Conservation (phyloP, 768 basidiomycete genomes). For the Leccinum imitatum region DNA sequence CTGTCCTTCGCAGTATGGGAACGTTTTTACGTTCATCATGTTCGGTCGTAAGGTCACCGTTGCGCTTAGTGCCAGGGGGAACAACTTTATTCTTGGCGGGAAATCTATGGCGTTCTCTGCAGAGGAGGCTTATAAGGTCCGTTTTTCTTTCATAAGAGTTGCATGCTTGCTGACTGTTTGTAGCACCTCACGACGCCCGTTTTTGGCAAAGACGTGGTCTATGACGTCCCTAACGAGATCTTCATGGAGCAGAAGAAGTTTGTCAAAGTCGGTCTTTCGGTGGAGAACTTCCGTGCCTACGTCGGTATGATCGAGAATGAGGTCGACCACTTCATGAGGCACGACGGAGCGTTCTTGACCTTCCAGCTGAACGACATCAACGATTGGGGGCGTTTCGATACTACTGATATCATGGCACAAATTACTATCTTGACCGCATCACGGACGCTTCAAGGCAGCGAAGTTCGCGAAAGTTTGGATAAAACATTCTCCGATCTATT, state of each 20-base stretch:
- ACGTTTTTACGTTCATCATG: constrained; percentile 95
- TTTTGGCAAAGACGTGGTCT: constrained; percentile 97
- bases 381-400: constrained; percentile 80
- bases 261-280: constrained; percentile 92
- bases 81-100: constrained; percentile 92
- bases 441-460: constrained; percentile 88
- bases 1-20: constrained; percentile 67
- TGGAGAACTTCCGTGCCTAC: constrained; percentile 87
- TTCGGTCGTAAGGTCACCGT: constrained; percentile 90
- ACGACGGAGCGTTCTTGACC: constrained; percentile 59
- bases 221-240: constrained; percentile 92
- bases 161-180: neutral
- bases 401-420: constrained; percentile 70
- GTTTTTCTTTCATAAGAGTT: constrained; percentile 15
- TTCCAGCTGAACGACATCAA: constrained; percentile 66
- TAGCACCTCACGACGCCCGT: constrained; percentile 92
- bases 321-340: constrained; percentile 66
- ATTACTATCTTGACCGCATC: constrained; percentile 95
- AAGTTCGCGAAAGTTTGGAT: constrained; percentile 78
- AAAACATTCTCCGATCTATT: constrained; percentile 83
- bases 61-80: constrained; percentile 86
- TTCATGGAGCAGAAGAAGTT: constrained; percentile 99
- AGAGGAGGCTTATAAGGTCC: constrained; percentile 93
- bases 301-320: constrained; percentile 78
- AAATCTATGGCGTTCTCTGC: constrained; percentile 91